Percentiles rank a stretch among this genome's conserved stretches.
phyloP scores from a whole-genome alignment of 495 filamentous ascomycete species.

The Darksidea phi region DNA sequence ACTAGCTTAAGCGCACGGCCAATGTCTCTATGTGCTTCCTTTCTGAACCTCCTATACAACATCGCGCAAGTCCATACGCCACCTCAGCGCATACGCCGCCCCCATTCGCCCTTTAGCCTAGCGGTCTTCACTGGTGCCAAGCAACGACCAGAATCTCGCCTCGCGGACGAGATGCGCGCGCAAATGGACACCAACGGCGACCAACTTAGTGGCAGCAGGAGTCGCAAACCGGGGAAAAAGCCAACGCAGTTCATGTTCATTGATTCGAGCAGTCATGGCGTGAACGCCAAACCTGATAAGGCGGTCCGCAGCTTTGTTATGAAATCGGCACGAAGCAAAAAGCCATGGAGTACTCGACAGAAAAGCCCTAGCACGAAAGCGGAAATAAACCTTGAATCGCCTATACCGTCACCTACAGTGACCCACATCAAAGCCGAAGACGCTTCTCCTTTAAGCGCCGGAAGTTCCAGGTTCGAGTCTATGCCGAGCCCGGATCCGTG shows the following conservation, averaged over 20 bases:
- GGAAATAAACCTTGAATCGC: neutral
- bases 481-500: neutral
- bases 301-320: constrained; percentile 36
- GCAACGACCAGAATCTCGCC: neutral
- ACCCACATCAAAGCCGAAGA: neutral
- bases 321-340: constrained; percentile 30
- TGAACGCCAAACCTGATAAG: constrained; percentile 25
- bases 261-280: constrained; percentile 23
- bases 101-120: neutral
- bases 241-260: constrained; percentile 36
- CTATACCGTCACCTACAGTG: neutral
- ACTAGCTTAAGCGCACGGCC: neutral
- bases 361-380: neutral
- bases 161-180: constrained; percentile 5
- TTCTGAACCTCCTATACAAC: constrained; percentile 9
- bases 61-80: constrained; percentile 1
- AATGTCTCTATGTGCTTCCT: constrained; percentile 21
- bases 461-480: neutral
- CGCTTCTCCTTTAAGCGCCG: neutral
- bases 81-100: neutral
- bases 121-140: neutral
- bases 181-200: constrained; percentile 10
- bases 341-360: constrained; percentile 34
- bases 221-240: constrained; percentile 8
- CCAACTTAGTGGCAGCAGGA: constrained; percentile 5